Evolutionary conservation across 148 eudicot species (phyloP), one percentile per base, ranked within the genome.

Genomic region (Beta vulgaris): DNA sequence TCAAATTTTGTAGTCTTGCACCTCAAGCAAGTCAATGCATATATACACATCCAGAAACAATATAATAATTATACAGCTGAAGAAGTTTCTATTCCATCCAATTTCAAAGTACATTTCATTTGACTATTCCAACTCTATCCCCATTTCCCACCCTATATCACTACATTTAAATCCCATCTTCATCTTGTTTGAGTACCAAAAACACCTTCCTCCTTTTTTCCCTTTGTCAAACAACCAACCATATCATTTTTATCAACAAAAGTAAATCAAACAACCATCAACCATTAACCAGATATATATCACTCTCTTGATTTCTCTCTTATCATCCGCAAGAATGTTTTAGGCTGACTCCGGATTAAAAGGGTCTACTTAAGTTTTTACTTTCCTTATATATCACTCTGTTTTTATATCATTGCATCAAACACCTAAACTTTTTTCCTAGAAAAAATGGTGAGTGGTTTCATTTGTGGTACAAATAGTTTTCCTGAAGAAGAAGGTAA

Each of bases 381-480:
- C n/a, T n/a, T n/a, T n/a, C n/a, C n/a, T n/a, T n/a, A n/a, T n/a
- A n/a, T n/a, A n/a, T 6, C 3, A 35, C 67, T 28, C 66, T 64
- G 46, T 23, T n/a, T 25, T 48, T 18, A 15, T 35, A 35, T 16
- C 8, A 12, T n/a, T 31, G 26, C n/a, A 44, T 16, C 35, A 59
- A 48, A 25, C 31, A 18, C 15, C 42, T 10, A 5, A 43, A n/a
- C n/a, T 9, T 48, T 6, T 51, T 15, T 21, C 3, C 21, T 55
- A 19, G 1, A 36, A 32, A 54, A 43, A 53, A 83, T 80, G 83
- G 76, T 80, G 57, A 77, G 81, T 26, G 69, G 76, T 12, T 80
- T 80, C 62, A 69, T 80, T n/a, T 83, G 86, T 58, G 86, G 86
- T 9, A 70, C 69, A 13, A 54, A 18, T 58, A 59, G 40, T 49